These are phyloP conservation scores for Kappamyces sp. DNA, from an alignment of 192 early-diverging fungal species.

Conservation along the genomic window DNA sequence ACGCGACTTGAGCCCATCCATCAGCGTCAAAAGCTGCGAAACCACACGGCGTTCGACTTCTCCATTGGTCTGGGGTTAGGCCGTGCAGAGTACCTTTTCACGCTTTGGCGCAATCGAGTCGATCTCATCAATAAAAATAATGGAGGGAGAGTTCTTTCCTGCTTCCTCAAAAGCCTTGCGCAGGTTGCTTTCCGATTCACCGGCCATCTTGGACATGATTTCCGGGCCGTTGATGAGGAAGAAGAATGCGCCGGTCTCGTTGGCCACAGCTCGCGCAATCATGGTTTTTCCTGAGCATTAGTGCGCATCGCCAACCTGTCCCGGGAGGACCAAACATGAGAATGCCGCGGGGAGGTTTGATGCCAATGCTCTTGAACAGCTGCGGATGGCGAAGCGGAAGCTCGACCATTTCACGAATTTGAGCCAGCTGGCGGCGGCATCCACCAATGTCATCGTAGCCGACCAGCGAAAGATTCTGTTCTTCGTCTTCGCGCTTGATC, in stretches of 20 bases:
- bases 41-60: slow-evolving; percentile 99
- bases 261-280: slow-evolving; percentile 97
- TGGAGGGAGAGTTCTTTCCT: slow-evolving; percentile 94
- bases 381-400: slow-evolving; percentile 97
- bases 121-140: slow-evolving; percentile 99
- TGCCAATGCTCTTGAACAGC: slow-evolving; percentile 97
- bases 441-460: slow-evolving; percentile 99
- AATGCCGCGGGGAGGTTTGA: slow-evolving; percentile 97
- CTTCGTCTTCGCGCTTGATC: slow-evolving; percentile 98
- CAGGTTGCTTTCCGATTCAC: slow-evolving; percentile 95
- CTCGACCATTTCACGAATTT: slow-evolving; percentile 98
- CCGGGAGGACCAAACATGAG: slow-evolving; percentile 98
- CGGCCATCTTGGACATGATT: slow-evolving; percentile 99
- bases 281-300: slow-evolving; percentile 65
- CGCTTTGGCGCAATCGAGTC: slow-evolving; percentile 99
- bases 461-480: slow-evolving; percentile 83
- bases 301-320: slow-evolving; percentile 55
- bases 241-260: slow-evolving; percentile 99
- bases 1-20: slow-evolving; percentile 96
- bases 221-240: slow-evolving; percentile 99
- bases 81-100: slow-evolving; percentile 60
- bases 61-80: slow-evolving; percentile 67
- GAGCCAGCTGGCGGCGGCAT: slow-evolving; percentile 96
- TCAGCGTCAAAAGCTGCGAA: slow-evolving; percentile 94
- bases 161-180: slow-evolving; percentile 99